These are phyloP conservation scores for Cordyceps cateniannulata DNA, from an alignment of 2,329 filamentous ascomycete genomes.

Conservation along the genomic window DNA sequence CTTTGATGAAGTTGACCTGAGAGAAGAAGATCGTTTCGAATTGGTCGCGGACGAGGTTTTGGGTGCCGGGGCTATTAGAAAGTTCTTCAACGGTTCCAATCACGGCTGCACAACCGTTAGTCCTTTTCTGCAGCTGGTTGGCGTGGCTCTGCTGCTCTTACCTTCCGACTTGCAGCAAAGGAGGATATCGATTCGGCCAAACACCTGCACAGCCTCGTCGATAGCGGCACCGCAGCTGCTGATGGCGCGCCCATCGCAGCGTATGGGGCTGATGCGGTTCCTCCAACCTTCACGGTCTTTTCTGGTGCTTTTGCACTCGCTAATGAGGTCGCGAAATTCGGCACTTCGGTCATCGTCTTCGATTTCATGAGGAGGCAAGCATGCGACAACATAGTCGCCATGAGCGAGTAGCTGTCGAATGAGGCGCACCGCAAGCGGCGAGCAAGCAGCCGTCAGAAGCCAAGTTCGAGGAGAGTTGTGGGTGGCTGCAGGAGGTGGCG, in stretches of 20 bases:
- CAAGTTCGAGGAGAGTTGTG: constrained; percentile 78
- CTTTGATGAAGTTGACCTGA: constrained; percentile 92
- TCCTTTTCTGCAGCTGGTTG: neutral
- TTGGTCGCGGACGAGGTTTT: constrained; percentile 78
- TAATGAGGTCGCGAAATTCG: constrained; percentile 74
- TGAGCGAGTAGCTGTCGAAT: constrained; percentile 78
- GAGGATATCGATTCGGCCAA: constrained; percentile 83
- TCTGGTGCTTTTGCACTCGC: constrained; percentile 55
- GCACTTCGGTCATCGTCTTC: constrained; percentile 68
- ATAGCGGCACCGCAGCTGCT: constrained; percentile 77
- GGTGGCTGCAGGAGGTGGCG: constrained; percentile 41
- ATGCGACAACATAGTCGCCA: constrained; percentile 84
- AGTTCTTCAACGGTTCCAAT: constrained; percentile 90
- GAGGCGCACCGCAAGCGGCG: constrained; percentile 76
- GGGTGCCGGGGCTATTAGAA: constrained; percentile 62
- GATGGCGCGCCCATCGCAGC: constrained; percentile 56
- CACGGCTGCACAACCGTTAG: constrained; percentile 49
- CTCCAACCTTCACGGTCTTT: constrained; percentile 73
- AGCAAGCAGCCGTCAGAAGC: constrained; percentile 84
- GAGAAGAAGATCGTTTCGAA: constrained; percentile 95
- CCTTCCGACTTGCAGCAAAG: constrained; percentile 85
- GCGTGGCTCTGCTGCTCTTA: constrained; percentile 28
- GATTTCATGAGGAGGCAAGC: constrained; percentile 71
- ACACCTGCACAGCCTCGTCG: constrained; percentile 76
- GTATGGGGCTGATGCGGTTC: constrained; percentile 63